Percentiles rank a stretch among this genome's conserved stretches.
Conservation (phyloP, 2,329 filamentous ascomycete genomes). For the Colletotrichum agaves region DNA sequence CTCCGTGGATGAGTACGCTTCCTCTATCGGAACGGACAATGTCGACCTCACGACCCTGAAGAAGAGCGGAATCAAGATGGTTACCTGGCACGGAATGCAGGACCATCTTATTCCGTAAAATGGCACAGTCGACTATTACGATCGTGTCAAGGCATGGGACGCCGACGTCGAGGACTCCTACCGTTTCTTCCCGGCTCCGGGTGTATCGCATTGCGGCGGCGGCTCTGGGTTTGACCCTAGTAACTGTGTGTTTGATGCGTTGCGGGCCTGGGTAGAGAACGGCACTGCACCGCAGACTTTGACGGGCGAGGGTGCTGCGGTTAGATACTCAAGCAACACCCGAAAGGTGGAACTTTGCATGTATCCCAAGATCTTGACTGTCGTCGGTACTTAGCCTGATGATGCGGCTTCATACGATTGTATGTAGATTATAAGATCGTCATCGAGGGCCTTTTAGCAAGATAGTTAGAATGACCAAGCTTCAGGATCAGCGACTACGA, state of each 20-base stretch:
- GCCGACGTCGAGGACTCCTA: conserved; percentile 59
- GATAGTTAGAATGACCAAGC: too few relatives aligned
- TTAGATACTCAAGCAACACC: background rate
- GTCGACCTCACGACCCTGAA: conserved; percentile 45
- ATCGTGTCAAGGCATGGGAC: conserved; percentile 7
- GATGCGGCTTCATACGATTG: background rate
- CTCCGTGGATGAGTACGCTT: conserved; percentile 28
- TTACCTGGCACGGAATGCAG: conserved; percentile 42
- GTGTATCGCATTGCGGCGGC: conserved; percentile 62
- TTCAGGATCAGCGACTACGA: too few relatives aligned
- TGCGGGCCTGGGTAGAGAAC: conserved; percentile 1
- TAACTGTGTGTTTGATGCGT: background rate
- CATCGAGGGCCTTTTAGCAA: too few relatives aligned
- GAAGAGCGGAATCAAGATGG: conserved; percentile 53
- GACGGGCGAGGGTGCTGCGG: background rate
- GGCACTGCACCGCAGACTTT: conserved; percentile 3
- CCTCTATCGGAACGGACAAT: conserved; percentile 43
- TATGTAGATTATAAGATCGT: too few relatives aligned
- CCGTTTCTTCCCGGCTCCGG: conserved; percentile 62
- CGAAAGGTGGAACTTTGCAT: background rate
- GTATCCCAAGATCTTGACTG: conserved; percentile 14
- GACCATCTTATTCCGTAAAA: conserved; percentile 50
- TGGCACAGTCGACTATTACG: conserved; percentile 46
- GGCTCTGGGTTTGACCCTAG: conserved; percentile 50
- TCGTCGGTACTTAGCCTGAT: background rate